Base-by-base conservation (phyloP, 768 basidiomycete species). In the Lactifluus echinatus region DNA sequence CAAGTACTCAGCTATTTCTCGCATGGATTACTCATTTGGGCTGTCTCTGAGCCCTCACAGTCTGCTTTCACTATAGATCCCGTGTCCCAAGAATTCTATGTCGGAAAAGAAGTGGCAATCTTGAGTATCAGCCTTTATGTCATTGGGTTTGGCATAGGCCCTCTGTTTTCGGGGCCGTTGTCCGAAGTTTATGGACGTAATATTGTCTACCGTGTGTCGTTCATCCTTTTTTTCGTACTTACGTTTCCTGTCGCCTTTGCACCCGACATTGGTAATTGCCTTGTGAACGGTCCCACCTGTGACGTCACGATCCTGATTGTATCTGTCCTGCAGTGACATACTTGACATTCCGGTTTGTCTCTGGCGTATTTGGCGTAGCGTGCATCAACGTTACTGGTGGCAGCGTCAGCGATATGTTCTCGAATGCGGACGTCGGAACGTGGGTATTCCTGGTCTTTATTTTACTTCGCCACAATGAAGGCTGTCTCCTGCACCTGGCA, bases 221-320 rank as follows among this genome's bases (percentile, higher is more conserved):
- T 85, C 60, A 62, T 71, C 0, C 61, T 80, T 3, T 83, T 87
- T 66, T 80, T 87, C 63, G 65, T 79, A 1, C 76, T 85, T 50
- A 80, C 82, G 14, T 84, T 84, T 64, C 84, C 87, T 0, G 81
- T 87, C 4, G 85, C 86, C 0, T 90, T 92, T 60, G 78, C 86
- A 0, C 82, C 80, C 4, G 75, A 87, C 63, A 76, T 82, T 24
- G 77, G 84, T 84, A 52, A 55, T 24, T 42, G 44, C 53, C 47
- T 10, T n/a, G n/a, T 39, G 55, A 36, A 48, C n/a, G 36, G 42
- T 50, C 36, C n/a, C 10, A 12, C 17, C n/a, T 36, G 26, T 31
- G 33, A 23, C 19, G 21, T 10, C 31, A 3, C 21, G 21, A 5
- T 17, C n/a, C 29, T 50, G 14, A 51, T 45, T 10, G n/a, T 23